phyloP scores from a whole-genome alignment of 208 protist species.

The Leishmania gerbilli region DNA sequence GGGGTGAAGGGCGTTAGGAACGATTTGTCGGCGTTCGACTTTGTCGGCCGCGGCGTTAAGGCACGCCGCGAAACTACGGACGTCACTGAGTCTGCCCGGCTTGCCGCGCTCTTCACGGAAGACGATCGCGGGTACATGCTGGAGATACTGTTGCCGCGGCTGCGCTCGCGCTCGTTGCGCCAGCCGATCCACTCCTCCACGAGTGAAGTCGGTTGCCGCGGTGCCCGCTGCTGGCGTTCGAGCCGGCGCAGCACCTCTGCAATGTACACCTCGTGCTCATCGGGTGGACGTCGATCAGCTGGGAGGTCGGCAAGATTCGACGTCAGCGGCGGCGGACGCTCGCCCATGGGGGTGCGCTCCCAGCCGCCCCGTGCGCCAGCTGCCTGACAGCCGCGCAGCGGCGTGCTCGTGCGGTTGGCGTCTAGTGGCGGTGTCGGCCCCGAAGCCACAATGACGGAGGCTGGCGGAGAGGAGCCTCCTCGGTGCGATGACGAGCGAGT shows the following conservation, averaged over 20 bases:
- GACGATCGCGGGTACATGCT: slow-evolving; percentile 22
- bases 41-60: slow-evolving; percentile 70
- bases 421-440: neutral
- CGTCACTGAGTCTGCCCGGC: slow-evolving; percentile 60
- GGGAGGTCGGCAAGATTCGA: slow-evolving; percentile 25
- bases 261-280: slow-evolving; percentile 49
- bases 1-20: slow-evolving; percentile 31
- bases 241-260: slow-evolving; percentile 45
- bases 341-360: slow-evolving; percentile 18
- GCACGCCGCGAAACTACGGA: slow-evolving; percentile 65
- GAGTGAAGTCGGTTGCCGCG: slow-evolving; percentile 41
- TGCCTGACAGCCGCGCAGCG: slow-evolving; percentile 8
- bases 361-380: slow-evolving; percentile 14
- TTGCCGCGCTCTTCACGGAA: slow-evolving; percentile 43
- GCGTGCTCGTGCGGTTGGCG: slow-evolving; percentile 16
- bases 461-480: neutral
- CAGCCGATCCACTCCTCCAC: slow-evolving; percentile 79
- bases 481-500: slow-evolving; percentile 1
- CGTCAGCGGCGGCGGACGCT: slow-evolving; percentile 28
- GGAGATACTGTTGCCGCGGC: slow-evolving; percentile 31
- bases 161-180: slow-evolving; percentile 37
- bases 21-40: slow-evolving; percentile 46
- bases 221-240: slow-evolving; percentile 20
- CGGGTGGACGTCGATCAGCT: slow-evolving; percentile 19
- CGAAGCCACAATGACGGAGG: neutral